Conservation (phyloP, 257 asterid genomes). For the Rhazya stricta region DNA sequence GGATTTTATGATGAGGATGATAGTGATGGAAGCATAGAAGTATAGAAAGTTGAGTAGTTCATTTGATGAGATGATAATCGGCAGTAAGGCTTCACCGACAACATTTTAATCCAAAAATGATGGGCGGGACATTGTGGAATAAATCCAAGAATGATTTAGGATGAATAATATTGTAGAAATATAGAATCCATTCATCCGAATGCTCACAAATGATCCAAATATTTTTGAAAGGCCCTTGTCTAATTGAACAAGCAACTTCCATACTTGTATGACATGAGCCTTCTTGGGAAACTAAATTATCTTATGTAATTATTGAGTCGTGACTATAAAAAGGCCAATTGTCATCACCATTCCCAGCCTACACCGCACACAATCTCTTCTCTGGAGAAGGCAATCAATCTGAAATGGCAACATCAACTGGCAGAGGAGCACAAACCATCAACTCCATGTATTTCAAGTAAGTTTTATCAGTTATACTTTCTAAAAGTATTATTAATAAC, state of each 20-base stretch:
- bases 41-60: no score
- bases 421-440: slow-evolving; percentile 65
- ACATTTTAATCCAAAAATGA: no score
- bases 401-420: slow-evolving; percentile 65
- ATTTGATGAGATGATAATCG: no score
- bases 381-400: background rate
- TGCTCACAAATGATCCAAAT: no score
- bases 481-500: no score
- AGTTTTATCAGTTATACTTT: slow-evolving; percentile 14
- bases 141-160: no score
- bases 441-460: slow-evolving; percentile 61
- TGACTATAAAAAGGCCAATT: slow-evolving; percentile 28
- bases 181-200: no score
- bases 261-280: slow-evolving; percentile 24
- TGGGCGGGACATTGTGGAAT: no score
- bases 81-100: no score
- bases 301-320: background rate
- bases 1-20: background rate
- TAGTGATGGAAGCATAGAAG: background rate
- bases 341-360: slow-evolving; percentile 5
- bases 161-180: no score
- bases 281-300: slow-evolving; percentile 45
- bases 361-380: background rate
- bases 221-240: background rate
- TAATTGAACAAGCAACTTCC: slow-evolving; percentile 12